Base-by-base conservation (phyloP, 345 rosid species). In the Cardamine occulta region DNA sequence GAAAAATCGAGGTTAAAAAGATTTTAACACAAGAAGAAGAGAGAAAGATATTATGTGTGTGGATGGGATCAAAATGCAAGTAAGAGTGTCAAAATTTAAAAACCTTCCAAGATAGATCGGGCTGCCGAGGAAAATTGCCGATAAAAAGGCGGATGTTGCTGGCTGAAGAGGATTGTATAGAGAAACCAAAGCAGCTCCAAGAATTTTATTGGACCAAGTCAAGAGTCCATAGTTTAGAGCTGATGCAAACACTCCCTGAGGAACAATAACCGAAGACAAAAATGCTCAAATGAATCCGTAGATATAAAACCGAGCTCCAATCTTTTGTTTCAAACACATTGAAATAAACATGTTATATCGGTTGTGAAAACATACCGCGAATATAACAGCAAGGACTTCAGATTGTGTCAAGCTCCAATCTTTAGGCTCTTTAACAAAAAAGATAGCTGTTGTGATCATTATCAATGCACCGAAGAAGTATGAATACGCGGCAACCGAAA, bases 91-190 rank as follows among this genome's bases (percentile, higher is more conserved):
- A 7, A 72, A 23, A 1, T 14, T 14, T 6, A 2, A 47, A 67
- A 70, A 94, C 99, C 99, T 94, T 87, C 99, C 99, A 79, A 94
- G 68, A 80, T 88, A 92, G 74, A 94, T 77, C 6, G 97, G 85
- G 73, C 96, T 94, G 61, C 97, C 92, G n/a, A 94, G 97, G 81
- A 94, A 94, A 67, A 88, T 59, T 72, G 84, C 75, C 6, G 97
- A 90, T 32, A 91, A 83, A 32, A 88, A 79, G 31, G 96, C 83
- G 6, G 97, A 92, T n/a, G 96, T 85, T 11, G 89, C 93, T 55
- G 97, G 97, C 82, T 91, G 96, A 78, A 94, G 96, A 69, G 97
- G 96, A 72, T 86, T 84, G 85, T 94, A 94, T n/a, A 94, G 86
- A 68, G 97, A 89, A 70, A 94, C 98, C 84, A 94, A 82, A 75